Percentiles rank a stretch among this genome's conserved stretches.
phyloP scores from a whole-genome alignment of 192 early-diverging fungal genomes.

The Phlyctochytrium arcticum region DNA sequence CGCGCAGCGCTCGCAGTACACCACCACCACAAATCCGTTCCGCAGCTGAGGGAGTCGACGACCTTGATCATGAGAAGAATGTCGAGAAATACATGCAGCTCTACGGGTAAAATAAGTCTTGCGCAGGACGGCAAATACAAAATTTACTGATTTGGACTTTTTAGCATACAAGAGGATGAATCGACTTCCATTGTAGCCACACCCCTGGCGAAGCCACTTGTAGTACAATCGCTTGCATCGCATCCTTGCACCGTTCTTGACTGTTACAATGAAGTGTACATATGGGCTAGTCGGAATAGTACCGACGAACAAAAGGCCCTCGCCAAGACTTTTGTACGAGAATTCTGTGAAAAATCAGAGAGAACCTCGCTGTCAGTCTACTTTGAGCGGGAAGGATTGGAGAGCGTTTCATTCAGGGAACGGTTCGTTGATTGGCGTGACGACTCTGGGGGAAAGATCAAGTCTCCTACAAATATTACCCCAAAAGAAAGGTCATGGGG shows the following conservation, averaged over 20 bases:
- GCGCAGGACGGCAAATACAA: too few species aligned
- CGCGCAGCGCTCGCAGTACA: background rate
- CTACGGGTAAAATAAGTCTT: slow-evolving; percentile 20
- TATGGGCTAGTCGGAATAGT: slow-evolving; percentile 26
- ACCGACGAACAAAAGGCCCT: slow-evolving; percentile 5
- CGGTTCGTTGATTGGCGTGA: slow-evolving; percentile 35
- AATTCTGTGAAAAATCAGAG: background rate
- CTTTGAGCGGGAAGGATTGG: slow-evolving; percentile 23
- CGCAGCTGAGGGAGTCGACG: slow-evolving; percentile 8
- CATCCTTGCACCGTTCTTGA: slow-evolving; percentile 25
- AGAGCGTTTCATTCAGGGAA: slow-evolving; percentile 33
- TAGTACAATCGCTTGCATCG: slow-evolving; percentile 13
- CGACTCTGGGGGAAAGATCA: slow-evolving; percentile 18
- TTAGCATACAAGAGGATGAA: too few species aligned
- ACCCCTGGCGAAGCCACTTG: slow-evolving; percentile 13
- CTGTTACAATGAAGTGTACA: slow-evolving; percentile 19
- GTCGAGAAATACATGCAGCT: slow-evolving; percentile 14
- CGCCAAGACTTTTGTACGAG: slow-evolving; percentile 18
- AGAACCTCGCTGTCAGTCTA: background rate
- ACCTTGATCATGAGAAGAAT: slow-evolving; percentile 12
- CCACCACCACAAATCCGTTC: background rate
- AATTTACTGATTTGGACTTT: too few species aligned
- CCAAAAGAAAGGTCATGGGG: slow-evolving; percentile 30
- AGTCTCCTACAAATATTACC: slow-evolving; percentile 16
- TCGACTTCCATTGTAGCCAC: background rate